phyloP scores from a whole-genome alignment of 371 early-diverging fungal genomes.

The Lichtheimia hyalospora region DNA sequence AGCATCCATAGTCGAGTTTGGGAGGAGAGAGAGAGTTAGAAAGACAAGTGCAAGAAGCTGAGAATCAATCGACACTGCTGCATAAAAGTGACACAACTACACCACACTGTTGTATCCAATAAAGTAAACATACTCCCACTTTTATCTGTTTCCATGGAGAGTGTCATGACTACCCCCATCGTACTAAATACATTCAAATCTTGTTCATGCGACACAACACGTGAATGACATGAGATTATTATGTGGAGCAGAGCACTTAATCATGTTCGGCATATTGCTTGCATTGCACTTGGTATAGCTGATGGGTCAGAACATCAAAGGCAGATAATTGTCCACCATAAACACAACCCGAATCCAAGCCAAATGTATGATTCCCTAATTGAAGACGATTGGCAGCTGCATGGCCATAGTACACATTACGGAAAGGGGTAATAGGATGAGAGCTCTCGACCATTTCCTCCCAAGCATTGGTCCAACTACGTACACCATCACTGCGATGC shows the following conservation, averaged over 20 bases:
- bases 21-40: background rate
- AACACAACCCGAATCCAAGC: conserved; percentile 73
- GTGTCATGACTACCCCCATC: too few species aligned
- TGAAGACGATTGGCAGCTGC: conserved; percentile 63
- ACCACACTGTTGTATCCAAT: too few species aligned
- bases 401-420: conserved; percentile 67
- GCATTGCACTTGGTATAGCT: conserved; percentile 34
- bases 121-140: too few species aligned
- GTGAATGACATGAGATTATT: too few species aligned
- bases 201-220: too few species aligned
- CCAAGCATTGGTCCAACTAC: conserved; percentile 47
- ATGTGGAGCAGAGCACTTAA: background rate
- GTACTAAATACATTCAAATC: too few species aligned
- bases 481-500: background rate
- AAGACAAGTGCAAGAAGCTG: background rate
- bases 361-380: conserved; percentile 52
- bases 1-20: background rate
- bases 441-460: conserved; percentile 36
- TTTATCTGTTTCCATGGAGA: too few species aligned
- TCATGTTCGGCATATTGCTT: conserved; percentile 2
- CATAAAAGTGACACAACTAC: too few species aligned
- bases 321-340: conserved; percentile 65
- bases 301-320: conserved; percentile 29
- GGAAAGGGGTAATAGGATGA: background rate
- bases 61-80: background rate